Conservation (phyloP, 768 basidiomycete genomes). For the Boletus speciosus region DNA sequence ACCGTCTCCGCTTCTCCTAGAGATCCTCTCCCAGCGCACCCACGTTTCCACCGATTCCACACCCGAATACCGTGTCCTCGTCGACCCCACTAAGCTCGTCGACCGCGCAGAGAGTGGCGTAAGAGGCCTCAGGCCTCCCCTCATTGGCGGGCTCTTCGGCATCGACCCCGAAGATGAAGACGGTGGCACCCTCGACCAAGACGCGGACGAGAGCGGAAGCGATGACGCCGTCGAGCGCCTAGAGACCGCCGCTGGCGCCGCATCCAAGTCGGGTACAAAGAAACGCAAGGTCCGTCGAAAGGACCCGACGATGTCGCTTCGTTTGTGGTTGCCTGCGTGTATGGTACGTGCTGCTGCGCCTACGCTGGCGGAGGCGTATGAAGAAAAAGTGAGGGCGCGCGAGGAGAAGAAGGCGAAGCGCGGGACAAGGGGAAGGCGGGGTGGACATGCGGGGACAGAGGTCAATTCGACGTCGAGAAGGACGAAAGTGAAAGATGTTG, state of each 20-base stretch:
- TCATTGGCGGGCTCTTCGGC: conserved; percentile 36
- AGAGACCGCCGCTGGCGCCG: conserved; percentile 25
- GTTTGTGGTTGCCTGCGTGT: conserved; percentile 81
- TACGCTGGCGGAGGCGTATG: conserved; percentile 57
- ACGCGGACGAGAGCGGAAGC: conserved; percentile 44
- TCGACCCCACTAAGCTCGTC: conserved; percentile 66
- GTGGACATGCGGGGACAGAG: background rate
- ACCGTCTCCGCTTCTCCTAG: conserved; percentile 47
- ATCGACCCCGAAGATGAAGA: conserved; percentile 47
- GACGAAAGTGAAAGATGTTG: background rate
- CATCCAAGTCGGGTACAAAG: conserved; percentile 17
- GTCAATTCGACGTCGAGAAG: background rate
- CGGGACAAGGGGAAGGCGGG: conserved; percentile 17
- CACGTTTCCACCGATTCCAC: conserved; percentile 70
- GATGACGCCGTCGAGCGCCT: conserved; percentile 31
- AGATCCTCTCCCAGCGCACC: conserved; percentile 60
- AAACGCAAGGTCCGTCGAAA: conserved; percentile 27
- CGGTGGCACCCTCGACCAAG: conserved; percentile 20
- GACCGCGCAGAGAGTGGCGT: conserved; percentile 63
- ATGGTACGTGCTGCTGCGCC: conserved; percentile 72
- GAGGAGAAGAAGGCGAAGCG: conserved; percentile 37
- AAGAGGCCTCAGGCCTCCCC: conserved; percentile 52
- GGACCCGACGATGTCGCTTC: conserved; percentile 48
- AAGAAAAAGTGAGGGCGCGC: conserved; percentile 53
- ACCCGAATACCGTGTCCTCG: conserved; percentile 77